Evolutionary conservation across 2,329 filamentous ascomycete species (phyloP).

Genomic region (Phialophora expanda): DNA sequence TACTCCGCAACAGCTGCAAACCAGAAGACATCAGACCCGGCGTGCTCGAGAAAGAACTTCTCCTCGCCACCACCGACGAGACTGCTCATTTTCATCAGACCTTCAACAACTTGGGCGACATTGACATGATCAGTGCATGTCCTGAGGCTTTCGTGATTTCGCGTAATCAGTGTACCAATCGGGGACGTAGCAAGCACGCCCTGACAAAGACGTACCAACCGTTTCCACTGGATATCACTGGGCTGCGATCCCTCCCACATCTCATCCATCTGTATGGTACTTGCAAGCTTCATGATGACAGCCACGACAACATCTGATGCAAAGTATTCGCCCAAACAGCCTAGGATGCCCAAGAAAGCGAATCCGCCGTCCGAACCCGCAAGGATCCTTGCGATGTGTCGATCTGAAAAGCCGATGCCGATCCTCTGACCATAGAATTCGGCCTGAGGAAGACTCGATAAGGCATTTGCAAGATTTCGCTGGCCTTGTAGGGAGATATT

Average conservation of each 20-base stretch:
- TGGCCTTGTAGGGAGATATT: constrained; percentile 13
- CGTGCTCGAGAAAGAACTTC: constrained; percentile 8
- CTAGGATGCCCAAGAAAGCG: constrained; percentile 17
- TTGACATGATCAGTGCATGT: constrained; percentile 6
- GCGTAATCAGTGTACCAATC: constrained; percentile 16
- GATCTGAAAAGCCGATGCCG: constrained; percentile 21
- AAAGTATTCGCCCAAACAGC: constrained; percentile 20
- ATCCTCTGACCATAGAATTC: constrained; percentile 21
- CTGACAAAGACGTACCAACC: constrained; percentile 20
- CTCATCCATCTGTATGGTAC: not conserved
- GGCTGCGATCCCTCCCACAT: constrained; percentile 6
- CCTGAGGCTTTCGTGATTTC: not conserved
- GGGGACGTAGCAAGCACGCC: constrained; percentile 19
- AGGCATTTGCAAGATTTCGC: constrained; percentile 23
- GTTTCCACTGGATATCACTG: constrained; percentile 20
- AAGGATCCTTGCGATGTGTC: constrained; percentile 18
- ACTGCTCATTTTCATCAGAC: constrained; percentile 7
- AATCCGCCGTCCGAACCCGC: constrained; percentile 18
- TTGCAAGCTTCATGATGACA: constrained; percentile 14
- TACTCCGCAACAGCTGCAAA: constrained; percentile 26
- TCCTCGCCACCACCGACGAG: not conserved
- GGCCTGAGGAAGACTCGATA: constrained; percentile 21
- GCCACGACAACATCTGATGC: constrained; percentile 18
- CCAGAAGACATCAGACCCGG: constrained; percentile 17
- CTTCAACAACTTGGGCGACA: constrained; percentile 10